phyloP scores from a whole-genome alignment of 306 rosid genomes.

The Malus fusca region DNA sequence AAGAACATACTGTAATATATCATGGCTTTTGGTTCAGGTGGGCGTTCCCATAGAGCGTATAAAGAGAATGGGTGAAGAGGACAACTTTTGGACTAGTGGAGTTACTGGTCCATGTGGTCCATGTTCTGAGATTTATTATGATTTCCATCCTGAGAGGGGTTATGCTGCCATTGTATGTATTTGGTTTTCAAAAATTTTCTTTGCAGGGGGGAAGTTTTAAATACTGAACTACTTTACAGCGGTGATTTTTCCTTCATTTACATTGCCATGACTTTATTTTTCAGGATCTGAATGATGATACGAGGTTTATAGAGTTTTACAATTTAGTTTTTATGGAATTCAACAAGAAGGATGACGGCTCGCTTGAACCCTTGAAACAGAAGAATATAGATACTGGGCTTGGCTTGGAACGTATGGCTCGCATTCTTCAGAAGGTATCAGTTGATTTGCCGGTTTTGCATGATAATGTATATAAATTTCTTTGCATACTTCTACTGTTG shows the following conservation, averaged over 20 bases:
- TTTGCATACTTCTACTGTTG: neutral
- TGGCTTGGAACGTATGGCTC: slow-evolving; percentile 92
- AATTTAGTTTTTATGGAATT: slow-evolving; percentile 94
- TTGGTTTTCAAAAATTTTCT: neutral
- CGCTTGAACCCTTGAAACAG: slow-evolving; percentile 84
- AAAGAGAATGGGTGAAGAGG: slow-evolving; percentile 87
- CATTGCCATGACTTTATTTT: slow-evolving; percentile 12
- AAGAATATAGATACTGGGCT: slow-evolving; percentile 94
- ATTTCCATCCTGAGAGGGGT: slow-evolving; percentile 86
- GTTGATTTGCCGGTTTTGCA: slow-evolving; percentile 11
- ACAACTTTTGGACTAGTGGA: slow-evolving; percentile 95
- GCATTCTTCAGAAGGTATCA: slow-evolving; percentile 82
- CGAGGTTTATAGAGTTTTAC: slow-evolving; percentile 87
- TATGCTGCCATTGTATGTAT: slow-evolving; percentile 48
- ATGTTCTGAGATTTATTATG: slow-evolving; percentile 91
- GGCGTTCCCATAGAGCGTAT: slow-evolving; percentile 77
- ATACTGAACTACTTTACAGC: slow-evolving; percentile 8
- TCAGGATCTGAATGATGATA: slow-evolving; percentile 85
- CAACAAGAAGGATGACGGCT: slow-evolving; percentile 78
- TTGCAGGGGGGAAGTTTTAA: slow-evolving; percentile 9
- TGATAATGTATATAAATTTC: neutral
- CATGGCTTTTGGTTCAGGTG: slow-evolving; percentile 41
- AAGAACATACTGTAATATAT: neutral
- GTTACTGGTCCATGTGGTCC: slow-evolving; percentile 95
- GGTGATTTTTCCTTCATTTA: neutral